These are phyloP conservation scores for Saturnispora galanensis DNA, from an alignment of 805 yeast genomes.

Conservation along the genomic window DNA sequence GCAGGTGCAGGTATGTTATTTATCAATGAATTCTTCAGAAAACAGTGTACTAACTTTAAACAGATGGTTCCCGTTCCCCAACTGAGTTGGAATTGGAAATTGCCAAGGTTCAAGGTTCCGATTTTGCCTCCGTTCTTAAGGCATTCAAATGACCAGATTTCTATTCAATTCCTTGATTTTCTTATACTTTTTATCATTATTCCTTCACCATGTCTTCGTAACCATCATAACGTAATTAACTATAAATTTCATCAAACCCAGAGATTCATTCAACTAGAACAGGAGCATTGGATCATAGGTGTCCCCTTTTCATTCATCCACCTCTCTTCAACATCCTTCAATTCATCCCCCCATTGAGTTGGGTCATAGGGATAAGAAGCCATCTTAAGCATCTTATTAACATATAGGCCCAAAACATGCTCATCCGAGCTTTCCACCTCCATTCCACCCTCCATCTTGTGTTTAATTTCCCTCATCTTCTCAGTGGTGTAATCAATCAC, in stretches of 20 bases:
- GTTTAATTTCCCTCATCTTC: slow-evolving; percentile 2
- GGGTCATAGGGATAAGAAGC: slow-evolving; percentile 63
- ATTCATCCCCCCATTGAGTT: slow-evolving; percentile 55
- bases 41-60: no score
- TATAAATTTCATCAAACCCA: background rate
- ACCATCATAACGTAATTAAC: no score
- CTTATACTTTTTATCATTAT: no score
- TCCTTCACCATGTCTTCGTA: no score
- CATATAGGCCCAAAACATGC: slow-evolving; percentile 28
- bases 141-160: no score
- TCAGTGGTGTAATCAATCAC: slow-evolving; percentile 45
- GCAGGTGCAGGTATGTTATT: no score
- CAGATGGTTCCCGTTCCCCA: no score
- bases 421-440: slow-evolving; percentile 10
- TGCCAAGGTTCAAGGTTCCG: no score
- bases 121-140: no score
- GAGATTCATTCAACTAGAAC: slow-evolving; percentile 40
- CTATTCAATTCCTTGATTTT: no score
- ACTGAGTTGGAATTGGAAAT: no score
- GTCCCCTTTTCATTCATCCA: slow-evolving; percentile 48
- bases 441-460: slow-evolving; percentile 33
- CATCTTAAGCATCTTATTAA: slow-evolving; percentile 57
- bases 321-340: slow-evolving; percentile 44
- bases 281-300: slow-evolving; percentile 66
- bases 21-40: no score